Conservation (phyloP, 208 protist species). For the Crithidia mellificae region DNA sequence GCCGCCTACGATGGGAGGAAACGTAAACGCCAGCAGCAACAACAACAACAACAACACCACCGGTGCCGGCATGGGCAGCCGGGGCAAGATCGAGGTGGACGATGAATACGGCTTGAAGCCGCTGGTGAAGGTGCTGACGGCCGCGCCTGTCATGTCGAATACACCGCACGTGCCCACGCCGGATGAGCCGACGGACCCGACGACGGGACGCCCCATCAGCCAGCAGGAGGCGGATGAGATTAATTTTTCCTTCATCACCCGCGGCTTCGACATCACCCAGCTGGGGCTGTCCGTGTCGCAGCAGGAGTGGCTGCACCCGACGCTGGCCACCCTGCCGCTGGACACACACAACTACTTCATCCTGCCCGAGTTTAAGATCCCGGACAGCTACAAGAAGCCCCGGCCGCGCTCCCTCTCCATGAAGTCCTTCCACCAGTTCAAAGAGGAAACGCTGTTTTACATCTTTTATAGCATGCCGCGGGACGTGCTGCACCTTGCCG, state of each 20-base stretch:
- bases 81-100: constrained; percentile 57
- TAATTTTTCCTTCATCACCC: constrained; percentile 70
- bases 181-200: constrained; percentile 36
- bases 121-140: constrained; percentile 44
- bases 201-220: constrained; percentile 41
- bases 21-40: too few species aligned
- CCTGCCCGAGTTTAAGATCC: constrained; percentile 77
- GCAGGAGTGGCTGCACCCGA: constrained; percentile 73
- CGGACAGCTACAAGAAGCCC: constrained; percentile 80
- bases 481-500: constrained; percentile 95
- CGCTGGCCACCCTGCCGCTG: constrained; percentile 63
- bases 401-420: constrained; percentile 74
- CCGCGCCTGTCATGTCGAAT: constrained; percentile 39
- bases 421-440: constrained; percentile 88
- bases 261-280: constrained; percentile 72
- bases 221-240: constrained; percentile 51
- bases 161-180: constrained; percentile 29
- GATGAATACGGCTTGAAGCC: constrained; percentile 71
- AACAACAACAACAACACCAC: background rate
- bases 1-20: background rate
- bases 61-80: constrained; percentile 4
- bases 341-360: constrained; percentile 65
- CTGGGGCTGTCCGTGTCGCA: constrained; percentile 69
- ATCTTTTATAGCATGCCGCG: constrained; percentile 99
- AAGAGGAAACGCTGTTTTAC: constrained; percentile 97